phyloP scores from a whole-genome alignment of 2,329 filamentous ascomycete species.

The Blumeriella jaapii region DNA sequence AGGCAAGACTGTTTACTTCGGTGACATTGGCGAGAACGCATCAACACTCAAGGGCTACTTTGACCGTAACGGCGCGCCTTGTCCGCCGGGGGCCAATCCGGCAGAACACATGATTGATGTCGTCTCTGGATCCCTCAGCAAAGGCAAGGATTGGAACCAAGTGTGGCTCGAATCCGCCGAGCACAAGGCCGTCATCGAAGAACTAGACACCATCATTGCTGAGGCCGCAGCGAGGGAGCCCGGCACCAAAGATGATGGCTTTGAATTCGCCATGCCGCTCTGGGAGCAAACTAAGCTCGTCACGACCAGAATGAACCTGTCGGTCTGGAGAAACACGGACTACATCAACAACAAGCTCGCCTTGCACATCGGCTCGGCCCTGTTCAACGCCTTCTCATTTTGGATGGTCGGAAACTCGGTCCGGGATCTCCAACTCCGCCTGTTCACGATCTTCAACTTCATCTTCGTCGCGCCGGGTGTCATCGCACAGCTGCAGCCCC shows the following conservation, averaged over 20 bases:
- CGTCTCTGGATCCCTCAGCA: constrained; percentile 35
- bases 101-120: constrained; percentile 36
- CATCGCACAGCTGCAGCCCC: constrained; percentile 45
- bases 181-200: constrained; percentile 38
- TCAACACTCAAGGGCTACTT: constrained; percentile 51
- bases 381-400: constrained; percentile 52
- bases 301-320: constrained; percentile 27
- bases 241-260: constrained; percentile 30
- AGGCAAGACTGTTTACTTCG: constrained; percentile 59
- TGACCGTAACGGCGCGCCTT: constrained; percentile 35
- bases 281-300: constrained; percentile 32
- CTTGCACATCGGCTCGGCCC: constrained; percentile 40
- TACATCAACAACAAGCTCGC: constrained; percentile 37
- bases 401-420: constrained; percentile 45
- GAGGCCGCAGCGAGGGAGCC: constrained; percentile 31
- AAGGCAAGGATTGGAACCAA: constrained; percentile 53
- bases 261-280: constrained; percentile 41
- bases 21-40: constrained; percentile 50
- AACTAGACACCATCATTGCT: constrained; percentile 46
- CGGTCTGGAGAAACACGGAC: constrained; percentile 54
- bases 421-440: constrained; percentile 39
- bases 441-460: constrained; percentile 53
- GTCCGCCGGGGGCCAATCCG: constrained; percentile 31
- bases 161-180: constrained; percentile 54
- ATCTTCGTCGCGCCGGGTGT: constrained; percentile 49